A percentile compares a stretch with the other conserved stretches of the same genome.
Evolutionary conservation across 176 grass and related monocot species (phyloP).

Genomic region (Rhipidocladum racemiflorum): DNA sequence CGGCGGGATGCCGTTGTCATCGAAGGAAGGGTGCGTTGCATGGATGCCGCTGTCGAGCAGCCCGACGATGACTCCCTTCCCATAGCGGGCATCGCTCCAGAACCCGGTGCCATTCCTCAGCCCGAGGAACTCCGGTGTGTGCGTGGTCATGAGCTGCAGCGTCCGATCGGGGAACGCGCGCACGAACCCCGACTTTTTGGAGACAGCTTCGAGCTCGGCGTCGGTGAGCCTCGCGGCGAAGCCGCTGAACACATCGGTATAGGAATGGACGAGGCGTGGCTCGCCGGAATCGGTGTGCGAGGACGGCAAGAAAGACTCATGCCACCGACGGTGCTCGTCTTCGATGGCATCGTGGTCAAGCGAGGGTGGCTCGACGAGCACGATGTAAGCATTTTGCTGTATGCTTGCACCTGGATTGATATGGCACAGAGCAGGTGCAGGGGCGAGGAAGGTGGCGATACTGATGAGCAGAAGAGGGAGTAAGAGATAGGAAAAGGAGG

Average conservation of each 20-base stretch:
- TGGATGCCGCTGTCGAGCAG: constrained; percentile 50
- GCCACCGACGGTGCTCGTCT: constrained; percentile 10
- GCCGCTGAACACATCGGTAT: constrained; percentile 36
- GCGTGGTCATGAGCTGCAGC: constrained; percentile 40
- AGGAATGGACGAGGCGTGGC: constrained; percentile 39
- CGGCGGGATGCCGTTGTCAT: not conserved
- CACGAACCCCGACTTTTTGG: constrained; percentile 29
- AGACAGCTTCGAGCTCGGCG: constrained; percentile 16
- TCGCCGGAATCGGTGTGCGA: not conserved
- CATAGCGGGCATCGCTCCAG: constrained; percentile 22
- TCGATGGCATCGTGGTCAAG: not conserved
- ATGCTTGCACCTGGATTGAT: not conserved
- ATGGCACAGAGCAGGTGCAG: not conserved
- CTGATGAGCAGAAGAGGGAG: not conserved
- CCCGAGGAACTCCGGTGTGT: constrained; percentile 38
- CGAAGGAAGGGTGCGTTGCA: constrained; percentile 23
- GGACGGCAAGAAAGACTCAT: constrained; percentile 41
- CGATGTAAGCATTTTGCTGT: not conserved
- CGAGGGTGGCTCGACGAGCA: constrained; percentile 24
- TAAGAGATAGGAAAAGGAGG: not conserved
- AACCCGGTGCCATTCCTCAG: not conserved
- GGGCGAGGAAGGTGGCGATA: not conserved
- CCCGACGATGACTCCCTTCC: constrained; percentile 45
- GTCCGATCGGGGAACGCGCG: constrained; percentile 10
- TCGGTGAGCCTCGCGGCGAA: constrained; percentile 39